phyloP scores from a whole-genome alignment of 169 alveolate species.

The Eimeria praecox region DNA sequence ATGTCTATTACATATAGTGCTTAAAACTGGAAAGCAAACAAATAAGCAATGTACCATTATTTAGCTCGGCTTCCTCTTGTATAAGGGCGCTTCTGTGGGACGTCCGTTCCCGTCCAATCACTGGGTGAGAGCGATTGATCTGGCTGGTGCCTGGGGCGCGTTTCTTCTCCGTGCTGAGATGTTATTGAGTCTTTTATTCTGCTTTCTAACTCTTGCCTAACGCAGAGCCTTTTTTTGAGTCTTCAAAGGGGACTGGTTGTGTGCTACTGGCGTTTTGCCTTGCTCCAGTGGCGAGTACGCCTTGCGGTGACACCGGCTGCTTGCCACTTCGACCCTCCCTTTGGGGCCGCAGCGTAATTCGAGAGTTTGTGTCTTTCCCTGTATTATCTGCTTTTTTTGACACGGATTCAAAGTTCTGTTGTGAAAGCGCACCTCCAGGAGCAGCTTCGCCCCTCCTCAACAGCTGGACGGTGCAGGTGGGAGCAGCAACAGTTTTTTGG shows the following conservation, averaged over 20 bases:
- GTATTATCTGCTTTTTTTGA: background rate
- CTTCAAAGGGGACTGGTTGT: background rate
- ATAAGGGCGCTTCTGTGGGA: background rate
- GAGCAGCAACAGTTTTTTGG: background rate
- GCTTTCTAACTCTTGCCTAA: background rate
- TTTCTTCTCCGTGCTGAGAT: background rate
- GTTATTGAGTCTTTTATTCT: background rate
- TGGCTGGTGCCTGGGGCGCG: slow-evolving; percentile 25
- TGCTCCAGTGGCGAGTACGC: slow-evolving; percentile 58
- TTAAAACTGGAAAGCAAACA: background rate
- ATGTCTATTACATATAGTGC: background rate
- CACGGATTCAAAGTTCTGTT: background rate
- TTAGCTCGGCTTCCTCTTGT: background rate
- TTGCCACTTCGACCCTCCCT: slow-evolving; percentile 10
- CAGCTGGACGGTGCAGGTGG: background rate
- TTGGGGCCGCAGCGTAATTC: slow-evolving; percentile 17
- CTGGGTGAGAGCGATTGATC: slow-evolving; percentile 45
- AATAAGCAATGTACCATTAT: background rate
- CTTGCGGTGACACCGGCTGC: slow-evolving; percentile 44
- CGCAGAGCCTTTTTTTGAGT: background rate
- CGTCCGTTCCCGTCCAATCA: slow-evolving; percentile 33
- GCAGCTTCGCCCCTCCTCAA: background rate
- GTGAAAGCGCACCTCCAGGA: slow-evolving; percentile 35
- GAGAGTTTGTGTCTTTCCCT: background rate
- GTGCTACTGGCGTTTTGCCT: slow-evolving; percentile 12